Evolutionary conservation across 75 land plant genomes (phyloP).

Genomic region (Pinus albicaulis): DNA sequence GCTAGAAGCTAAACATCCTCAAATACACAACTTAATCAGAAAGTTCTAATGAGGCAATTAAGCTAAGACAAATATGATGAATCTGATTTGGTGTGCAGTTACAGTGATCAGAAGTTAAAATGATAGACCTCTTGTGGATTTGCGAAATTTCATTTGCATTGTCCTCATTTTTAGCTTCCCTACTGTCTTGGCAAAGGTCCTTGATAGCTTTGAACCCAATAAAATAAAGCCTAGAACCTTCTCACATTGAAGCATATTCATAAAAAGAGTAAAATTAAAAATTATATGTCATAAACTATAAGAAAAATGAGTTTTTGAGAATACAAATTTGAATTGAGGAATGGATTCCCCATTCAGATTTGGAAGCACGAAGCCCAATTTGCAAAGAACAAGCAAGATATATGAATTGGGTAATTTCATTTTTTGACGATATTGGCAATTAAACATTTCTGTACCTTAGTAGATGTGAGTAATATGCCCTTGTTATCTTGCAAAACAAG

Average conservation of each 20-base stretch:
- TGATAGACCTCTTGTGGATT: not conserved
- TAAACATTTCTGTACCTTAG: not conserved
- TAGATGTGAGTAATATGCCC: too few relatives aligned
- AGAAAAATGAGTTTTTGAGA: too few relatives aligned
- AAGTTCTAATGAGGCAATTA: not conserved
- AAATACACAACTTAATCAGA: not conserved
- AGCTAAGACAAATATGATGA: not conserved
- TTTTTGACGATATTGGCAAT: not conserved
- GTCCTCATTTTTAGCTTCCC: not conserved
- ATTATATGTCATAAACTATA: too few relatives aligned
- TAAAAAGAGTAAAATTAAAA: not conserved
- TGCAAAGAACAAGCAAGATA: not conserved
- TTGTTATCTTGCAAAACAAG: constrained; percentile 2
- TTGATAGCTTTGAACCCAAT: not conserved
- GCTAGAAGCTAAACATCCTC: not conserved
- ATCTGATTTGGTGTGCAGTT: not conserved
- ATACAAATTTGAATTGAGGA: too few relatives aligned
- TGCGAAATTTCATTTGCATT: not conserved
- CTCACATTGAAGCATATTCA: not conserved
- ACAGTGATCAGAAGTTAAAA: not conserved
- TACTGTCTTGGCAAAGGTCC: too few relatives aligned
- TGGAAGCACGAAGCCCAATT: not conserved
- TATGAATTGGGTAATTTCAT: not conserved
- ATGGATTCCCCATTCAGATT: not conserved
- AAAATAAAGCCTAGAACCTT: not conserved